A percentile compares a stretch with the other conserved stretches of the same genome.
Evolutionary conservation across 106 monocot genomes (phyloP).

Genomic region (Acanthochlamys bracteata): DNA sequence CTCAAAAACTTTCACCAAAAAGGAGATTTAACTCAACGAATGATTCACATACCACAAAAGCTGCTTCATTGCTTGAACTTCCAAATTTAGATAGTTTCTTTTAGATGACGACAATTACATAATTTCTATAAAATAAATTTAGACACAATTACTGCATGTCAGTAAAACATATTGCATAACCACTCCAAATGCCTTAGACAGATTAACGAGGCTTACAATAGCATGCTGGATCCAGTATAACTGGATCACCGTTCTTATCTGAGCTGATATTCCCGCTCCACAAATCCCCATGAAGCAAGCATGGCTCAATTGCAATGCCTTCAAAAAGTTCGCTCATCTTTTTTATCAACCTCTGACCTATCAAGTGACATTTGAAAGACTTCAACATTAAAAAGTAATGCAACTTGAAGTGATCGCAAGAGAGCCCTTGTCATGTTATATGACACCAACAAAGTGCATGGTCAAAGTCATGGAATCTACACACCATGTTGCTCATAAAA

Average conservation of each 20-base stretch:
- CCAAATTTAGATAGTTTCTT: too few species aligned
- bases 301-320: slow-evolving; percentile 61
- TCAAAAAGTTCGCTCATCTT: slow-evolving; percentile 76
- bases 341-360: slow-evolving; percentile 72
- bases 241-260: slow-evolving; percentile 86
- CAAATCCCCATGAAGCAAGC: slow-evolving; percentile 91
- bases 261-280: slow-evolving; percentile 96
- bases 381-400: not conserved
- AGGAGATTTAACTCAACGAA: too few species aligned
- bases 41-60: too few species aligned
- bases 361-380: slow-evolving; percentile 2
- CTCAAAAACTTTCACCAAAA: too few species aligned
- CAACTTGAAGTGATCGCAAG: too few species aligned
- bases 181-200: not conserved
- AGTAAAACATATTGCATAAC: not conserved
- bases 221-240: slow-evolving; percentile 95
- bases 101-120: too few species aligned
- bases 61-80: too few species aligned
- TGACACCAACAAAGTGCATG: too few species aligned
- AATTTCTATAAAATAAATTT: not conserved
- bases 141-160: not conserved
- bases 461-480: too few species aligned
- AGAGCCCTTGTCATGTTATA: too few species aligned
- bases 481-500: too few species aligned
- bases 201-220: slow-evolving; percentile 57